These are phyloP conservation scores for Schizophyllum commune DNA, from an alignment of 1,284 basidiomycete genomes.

Conservation along the genomic window DNA sequence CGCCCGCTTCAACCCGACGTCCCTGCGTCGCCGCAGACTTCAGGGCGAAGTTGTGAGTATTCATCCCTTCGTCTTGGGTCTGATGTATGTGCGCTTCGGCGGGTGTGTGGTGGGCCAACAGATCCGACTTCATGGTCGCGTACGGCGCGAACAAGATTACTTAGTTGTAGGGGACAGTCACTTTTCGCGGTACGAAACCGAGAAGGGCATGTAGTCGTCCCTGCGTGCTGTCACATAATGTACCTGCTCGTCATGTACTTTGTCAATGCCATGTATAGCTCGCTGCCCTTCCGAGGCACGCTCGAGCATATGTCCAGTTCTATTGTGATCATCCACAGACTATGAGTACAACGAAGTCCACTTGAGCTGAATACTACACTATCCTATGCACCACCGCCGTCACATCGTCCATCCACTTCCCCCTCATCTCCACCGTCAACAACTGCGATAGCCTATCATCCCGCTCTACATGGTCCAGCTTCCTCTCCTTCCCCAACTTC, in stretches of 20 bases:
- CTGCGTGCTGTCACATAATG: too few relatives aligned
- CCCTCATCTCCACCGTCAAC: constrained; percentile 55
- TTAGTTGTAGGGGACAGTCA: too few relatives aligned
- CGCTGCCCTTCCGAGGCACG: too few relatives aligned
- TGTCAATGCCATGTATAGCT: too few relatives aligned
- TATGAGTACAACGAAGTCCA: background rate
- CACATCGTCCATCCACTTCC: constrained; percentile 66
- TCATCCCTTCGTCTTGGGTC: background rate
- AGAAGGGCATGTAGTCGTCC: too few relatives aligned
- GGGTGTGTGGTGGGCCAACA: background rate
- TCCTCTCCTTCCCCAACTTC: constrained; percentile 42
- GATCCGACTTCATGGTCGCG: background rate
- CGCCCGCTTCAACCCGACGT: too few relatives aligned
- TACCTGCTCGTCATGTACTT: too few relatives aligned
- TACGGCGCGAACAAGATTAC: background rate
- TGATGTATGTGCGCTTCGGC: background rate
- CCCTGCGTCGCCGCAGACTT: too few relatives aligned
- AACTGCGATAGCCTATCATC: constrained; percentile 42
- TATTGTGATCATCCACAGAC: background rate
- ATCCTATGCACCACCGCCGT: constrained; percentile 33
- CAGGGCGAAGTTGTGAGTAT: background rate
- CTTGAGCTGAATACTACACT: background rate
- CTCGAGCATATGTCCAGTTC: too few relatives aligned
- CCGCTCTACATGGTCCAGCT: constrained; percentile 35
- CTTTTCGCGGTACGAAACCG: too few relatives aligned